These are phyloP conservation scores for Lodderomyces oxycetoniae DNA, from an alignment of 1,139 yeast genomes.

Conservation along the genomic window DNA sequence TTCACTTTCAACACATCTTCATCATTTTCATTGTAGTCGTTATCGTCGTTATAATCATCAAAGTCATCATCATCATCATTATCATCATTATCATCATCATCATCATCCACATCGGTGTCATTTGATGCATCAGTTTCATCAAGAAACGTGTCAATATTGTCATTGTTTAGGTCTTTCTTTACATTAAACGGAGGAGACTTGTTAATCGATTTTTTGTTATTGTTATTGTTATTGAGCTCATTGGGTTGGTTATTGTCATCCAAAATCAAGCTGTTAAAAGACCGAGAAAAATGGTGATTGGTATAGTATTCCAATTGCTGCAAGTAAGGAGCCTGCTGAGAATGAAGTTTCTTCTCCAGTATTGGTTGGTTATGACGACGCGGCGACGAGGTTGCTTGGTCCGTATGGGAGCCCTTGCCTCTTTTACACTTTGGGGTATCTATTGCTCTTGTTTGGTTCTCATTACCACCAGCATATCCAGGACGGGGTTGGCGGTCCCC, in stretches of 20 bases:
- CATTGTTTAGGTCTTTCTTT: constrained; percentile 28
- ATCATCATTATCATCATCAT: constrained; percentile 14
- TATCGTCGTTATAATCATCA: not conserved
- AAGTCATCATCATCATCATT: constrained; percentile 6
- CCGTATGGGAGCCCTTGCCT: too few species aligned
- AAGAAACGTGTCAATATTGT: constrained; percentile 22
- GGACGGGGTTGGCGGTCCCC: too few species aligned
- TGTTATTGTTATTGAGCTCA: not conserved
- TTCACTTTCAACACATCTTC: constrained; percentile 1
- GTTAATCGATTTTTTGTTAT: constrained; percentile 21
- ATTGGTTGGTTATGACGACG: not conserved
- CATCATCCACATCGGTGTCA: constrained; percentile 13
- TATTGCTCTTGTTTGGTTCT: too few species aligned
- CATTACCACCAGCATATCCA: too few species aligned
- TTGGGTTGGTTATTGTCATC: constrained; percentile 24
- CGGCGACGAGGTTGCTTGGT: constrained; percentile 1
- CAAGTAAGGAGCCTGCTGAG: constrained; percentile 10
- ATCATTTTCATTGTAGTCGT: not conserved
- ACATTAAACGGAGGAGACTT: constrained; percentile 45
- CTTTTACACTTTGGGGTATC: too few species aligned
- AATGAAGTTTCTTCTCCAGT: not conserved
- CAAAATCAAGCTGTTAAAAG: constrained; percentile 42
- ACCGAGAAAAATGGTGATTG: constrained; percentile 39
- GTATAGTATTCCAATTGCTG: constrained; percentile 34
- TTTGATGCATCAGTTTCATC: constrained; percentile 16